Conservation (phyloP, 2,329 filamentous ascomycete species). For the Neurospora sp. region DNA sequence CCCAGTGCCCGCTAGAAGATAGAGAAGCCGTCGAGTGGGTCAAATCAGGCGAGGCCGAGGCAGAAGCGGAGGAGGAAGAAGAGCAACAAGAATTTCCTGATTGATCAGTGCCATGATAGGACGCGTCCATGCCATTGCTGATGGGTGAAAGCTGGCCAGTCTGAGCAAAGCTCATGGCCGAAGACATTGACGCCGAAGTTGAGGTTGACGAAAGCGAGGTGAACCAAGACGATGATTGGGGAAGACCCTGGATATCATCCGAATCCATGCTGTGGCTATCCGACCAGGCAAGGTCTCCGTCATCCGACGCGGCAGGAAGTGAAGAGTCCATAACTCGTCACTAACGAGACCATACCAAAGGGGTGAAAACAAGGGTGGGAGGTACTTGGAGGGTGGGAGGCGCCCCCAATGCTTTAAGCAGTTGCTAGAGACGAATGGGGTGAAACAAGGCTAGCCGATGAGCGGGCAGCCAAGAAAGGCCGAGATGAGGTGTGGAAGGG, state of each 20-base stretch:
- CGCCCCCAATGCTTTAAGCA: background rate
- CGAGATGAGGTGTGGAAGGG: background rate
- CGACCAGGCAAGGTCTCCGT: conserved; percentile 35
- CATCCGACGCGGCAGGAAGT: conserved; percentile 31
- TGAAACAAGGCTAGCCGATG: background rate
- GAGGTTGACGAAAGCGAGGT: conserved; percentile 18
- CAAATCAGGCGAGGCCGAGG: conserved; percentile 31
- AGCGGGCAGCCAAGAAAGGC: background rate
- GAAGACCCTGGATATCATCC: conserved; percentile 29
- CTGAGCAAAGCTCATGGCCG: conserved; percentile 22
- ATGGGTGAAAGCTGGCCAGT: conserved; percentile 43
- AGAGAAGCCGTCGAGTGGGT: conserved; percentile 38
- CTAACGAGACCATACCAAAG: conserved; percentile 32
- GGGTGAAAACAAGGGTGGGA: conserved; percentile 4
- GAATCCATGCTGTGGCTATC: conserved; percentile 35
- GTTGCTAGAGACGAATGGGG: background rate
- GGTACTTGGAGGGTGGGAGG: background rate
- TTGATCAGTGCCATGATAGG: conserved; percentile 10
- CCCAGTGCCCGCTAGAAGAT: conserved; percentile 37
- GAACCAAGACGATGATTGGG: conserved; percentile 29
- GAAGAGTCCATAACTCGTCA: conserved; percentile 38
- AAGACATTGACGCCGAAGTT: conserved; percentile 23
- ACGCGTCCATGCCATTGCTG: conserved; percentile 39
- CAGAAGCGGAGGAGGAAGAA: conserved; percentile 17
- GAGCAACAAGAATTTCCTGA: conserved; percentile 6